Base-by-base conservation (phyloP, 805 yeast genomes). In the Debaryomyces prosopidis region DNA sequence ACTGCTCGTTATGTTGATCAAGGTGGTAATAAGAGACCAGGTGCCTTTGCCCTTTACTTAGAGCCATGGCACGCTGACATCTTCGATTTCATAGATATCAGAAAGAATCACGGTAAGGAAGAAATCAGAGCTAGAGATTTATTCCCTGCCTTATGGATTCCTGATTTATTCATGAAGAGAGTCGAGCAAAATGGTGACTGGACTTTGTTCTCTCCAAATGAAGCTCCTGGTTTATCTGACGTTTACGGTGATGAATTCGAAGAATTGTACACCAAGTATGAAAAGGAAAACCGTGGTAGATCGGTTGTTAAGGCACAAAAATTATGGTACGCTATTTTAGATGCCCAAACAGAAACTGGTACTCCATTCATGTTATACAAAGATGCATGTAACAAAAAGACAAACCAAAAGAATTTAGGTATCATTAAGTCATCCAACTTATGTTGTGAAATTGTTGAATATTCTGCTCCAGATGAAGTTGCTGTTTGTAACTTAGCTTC, bases 51-150 rank as follows among this genome's bases (percentile, higher is more conserved):
- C 16, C 62, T 80, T 43, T 80, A 80, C 62, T 59, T 79, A 42
- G 85, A 80, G 63, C 84, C 85, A 58, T 80, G 85, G 85, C 85
- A 80, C 59, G 65, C 82, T 6, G 84, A 80, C 59, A 72, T 80
- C 50, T 75, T 80, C 53, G 84, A 80, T 46, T 79, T 80, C 53
- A 71, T 80, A 45, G 84, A 80, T 57, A 75, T 80, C 51, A 71
- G 84, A 64, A 80, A 80, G 66, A 80, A 80, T 59, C 84, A 80
- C 59, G 85, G 85, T 55, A 80, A 80, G 58, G 85, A 80, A 62
- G 85, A 80, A 60, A 77, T 76, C 51, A 71, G 84, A 60, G 83
- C 85, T 23, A 73, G 85, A 68, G 84, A 80, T 58, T 72, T 80
- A 58, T 80, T 80, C 71, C 81, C 81, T 42, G 84, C 84, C 12